Conservation (phyloP, 1,139 yeast species). For the Insectozyma bohioensis region DNA sequence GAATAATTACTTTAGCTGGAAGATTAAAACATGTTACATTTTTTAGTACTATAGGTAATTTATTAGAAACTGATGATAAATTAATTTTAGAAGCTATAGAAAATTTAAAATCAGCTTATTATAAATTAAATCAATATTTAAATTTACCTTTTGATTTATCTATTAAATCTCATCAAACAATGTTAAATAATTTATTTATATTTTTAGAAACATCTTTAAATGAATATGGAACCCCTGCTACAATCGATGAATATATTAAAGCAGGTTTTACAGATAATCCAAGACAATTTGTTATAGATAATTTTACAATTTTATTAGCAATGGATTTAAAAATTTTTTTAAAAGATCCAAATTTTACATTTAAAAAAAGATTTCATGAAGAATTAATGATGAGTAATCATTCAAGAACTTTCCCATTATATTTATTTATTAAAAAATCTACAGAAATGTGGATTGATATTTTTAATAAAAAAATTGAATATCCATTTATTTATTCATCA, state of each 20-base stretch:
- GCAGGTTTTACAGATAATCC: constrained; percentile 52
- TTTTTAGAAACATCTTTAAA: constrained; percentile 43
- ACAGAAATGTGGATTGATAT: constrained; percentile 41
- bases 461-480: constrained; percentile 33
- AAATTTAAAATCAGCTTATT: constrained; percentile 36
- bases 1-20: constrained; percentile 44
- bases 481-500: constrained; percentile 42
- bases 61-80: constrained; percentile 41
- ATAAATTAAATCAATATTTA: constrained; percentile 39
- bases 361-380: constrained; percentile 58
- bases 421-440: constrained; percentile 34
- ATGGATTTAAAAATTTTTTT: constrained; percentile 54
- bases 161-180: constrained; percentile 39
- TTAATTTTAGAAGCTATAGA: constrained; percentile 33
- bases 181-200: constrained; percentile 43
- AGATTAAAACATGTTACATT: constrained; percentile 47
- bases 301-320: constrained; percentile 42
- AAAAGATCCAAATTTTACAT: constrained; percentile 54
- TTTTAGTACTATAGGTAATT: constrained; percentile 41
- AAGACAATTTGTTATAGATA: constrained; percentile 38
- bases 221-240: constrained; percentile 46
- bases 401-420: constrained; percentile 43
- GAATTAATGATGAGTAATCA: constrained; percentile 54
- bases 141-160: constrained; percentile 37
- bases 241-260: constrained; percentile 45